Conservation (phyloP, 495 filamentous ascomycete genomes). For the Aspergillus taichungensis region DNA sequence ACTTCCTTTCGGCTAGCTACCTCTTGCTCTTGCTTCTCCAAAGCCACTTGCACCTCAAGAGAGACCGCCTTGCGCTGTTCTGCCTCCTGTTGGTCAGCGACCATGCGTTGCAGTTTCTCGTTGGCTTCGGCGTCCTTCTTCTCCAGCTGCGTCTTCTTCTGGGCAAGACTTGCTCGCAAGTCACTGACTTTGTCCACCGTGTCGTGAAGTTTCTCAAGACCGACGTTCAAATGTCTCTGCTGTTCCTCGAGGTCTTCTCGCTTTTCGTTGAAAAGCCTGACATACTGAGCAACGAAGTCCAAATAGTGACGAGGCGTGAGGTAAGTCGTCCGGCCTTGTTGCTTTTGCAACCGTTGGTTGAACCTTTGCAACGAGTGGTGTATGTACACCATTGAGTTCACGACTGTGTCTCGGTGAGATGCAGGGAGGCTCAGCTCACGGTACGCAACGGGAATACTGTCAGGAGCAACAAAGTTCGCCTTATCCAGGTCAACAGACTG, state of each 20-base stretch:
- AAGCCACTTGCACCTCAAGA: conserved; percentile 73
- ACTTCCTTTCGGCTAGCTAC: conserved; percentile 76
- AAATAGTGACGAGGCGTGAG: conserved; percentile 95
- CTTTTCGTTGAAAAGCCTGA: conserved; percentile 96
- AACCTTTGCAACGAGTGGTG: conserved; percentile 88
- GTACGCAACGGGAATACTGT: conserved; percentile 86
- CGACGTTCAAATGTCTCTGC: conserved; percentile 94
- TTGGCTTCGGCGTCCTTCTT: conserved; percentile 92
- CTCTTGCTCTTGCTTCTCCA: conserved; percentile 85
- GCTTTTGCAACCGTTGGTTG: conserved; percentile 80
- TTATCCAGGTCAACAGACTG: conserved; percentile 92
- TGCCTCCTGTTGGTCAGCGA: conserved; percentile 91
- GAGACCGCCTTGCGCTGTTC: conserved; percentile 84
- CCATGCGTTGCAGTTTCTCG: conserved; percentile 93
- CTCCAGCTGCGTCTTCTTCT: conserved; percentile 89
- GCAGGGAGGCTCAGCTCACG: conserved; percentile 75
- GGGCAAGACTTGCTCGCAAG: conserved; percentile 76
- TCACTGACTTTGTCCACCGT: conserved; percentile 97
- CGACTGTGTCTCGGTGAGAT: conserved; percentile 78
- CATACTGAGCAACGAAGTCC: conserved; percentile 97
- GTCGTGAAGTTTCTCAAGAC: conserved; percentile 93
- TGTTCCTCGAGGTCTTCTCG: conserved; percentile 97
- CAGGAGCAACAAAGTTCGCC: conserved; percentile 73
- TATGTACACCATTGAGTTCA: conserved; percentile 98
- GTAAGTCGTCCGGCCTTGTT: conserved; percentile 83